Conservation (phyloP, 805 yeast genomes). For the Pichia kluyveri region DNA sequence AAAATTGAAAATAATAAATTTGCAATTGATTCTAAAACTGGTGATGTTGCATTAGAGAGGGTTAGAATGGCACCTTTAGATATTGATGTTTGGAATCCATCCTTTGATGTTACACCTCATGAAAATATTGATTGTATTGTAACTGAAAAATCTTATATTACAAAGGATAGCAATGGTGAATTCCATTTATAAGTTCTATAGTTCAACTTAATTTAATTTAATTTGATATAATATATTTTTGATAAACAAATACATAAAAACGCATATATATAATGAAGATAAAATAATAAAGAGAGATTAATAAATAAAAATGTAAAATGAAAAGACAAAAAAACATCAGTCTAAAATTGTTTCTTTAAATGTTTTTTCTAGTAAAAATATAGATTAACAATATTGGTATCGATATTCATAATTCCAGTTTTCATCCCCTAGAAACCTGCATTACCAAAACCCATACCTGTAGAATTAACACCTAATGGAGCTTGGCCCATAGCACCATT, state of each 20-base stretch:
- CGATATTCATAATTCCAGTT: too few relatives aligned
- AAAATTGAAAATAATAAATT: slow-evolving; percentile 28
- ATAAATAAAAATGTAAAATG: too few relatives aligned
- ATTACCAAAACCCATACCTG: slow-evolving; percentile 67
- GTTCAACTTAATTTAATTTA: neutral
- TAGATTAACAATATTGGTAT: neutral
- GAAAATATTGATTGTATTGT: slow-evolving; percentile 78
- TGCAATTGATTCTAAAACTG: slow-evolving; percentile 20
- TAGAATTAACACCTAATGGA: slow-evolving; percentile 53
- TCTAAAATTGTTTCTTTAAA: neutral
- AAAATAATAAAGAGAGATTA: too few relatives aligned
- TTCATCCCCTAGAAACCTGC: slow-evolving; percentile 26
- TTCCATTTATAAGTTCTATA: slow-evolving; percentile 25
- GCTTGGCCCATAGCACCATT: slow-evolving; percentile 41
- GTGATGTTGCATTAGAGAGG: slow-evolving; percentile 29
- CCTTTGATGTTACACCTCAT: slow-evolving; percentile 89
- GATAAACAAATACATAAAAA: neutral
- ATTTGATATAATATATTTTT: neutral
- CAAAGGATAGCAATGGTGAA: slow-evolving; percentile 40
- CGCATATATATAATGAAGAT: neutral
- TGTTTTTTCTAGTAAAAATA: neutral
- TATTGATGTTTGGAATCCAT: slow-evolving; percentile 89
- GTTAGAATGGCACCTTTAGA: slow-evolving; percentile 82
- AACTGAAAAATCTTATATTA: slow-evolving; percentile 62
- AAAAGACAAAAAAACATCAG: too few relatives aligned